Evolutionary conservation across 148 eudicot species (phyloP), one percentile per base, ranked within the genome.

Genomic region (Suaeda aralocaspica): DNA sequence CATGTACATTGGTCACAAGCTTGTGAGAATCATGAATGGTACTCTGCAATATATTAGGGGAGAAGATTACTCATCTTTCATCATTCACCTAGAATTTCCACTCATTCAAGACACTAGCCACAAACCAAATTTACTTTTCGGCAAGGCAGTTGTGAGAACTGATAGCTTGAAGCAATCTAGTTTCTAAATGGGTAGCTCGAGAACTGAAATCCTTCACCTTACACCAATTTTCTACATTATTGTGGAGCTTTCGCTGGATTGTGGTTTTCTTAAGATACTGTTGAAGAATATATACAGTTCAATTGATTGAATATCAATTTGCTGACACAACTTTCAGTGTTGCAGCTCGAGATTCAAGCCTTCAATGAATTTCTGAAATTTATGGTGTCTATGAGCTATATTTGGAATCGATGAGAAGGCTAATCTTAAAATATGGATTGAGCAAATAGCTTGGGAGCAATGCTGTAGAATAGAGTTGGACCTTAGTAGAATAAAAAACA

Each of bases 1-100:
- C 72, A 85, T 92, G 55, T 81, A 86, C 76, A 85, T 90, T 41
- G 84, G 94, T 79, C 96, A 88, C 68, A 92, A 85, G 73, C 90
- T 92, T 0, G 87, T 92, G 0, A 84, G 77, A 69, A 73, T 85
- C 71, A 92, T 92, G 98, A 87, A 92, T 59, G 96, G 98, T 49
- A 86, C 83, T 19, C 88, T 92, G 19, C 91, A 88, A 69, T 90
- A 90, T 78, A 84, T 86, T 34, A 77, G 94, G 58, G 92, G 89
- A 57, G 92, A 88, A 55, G 88, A 85, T 11, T 66, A 45, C 63
- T 87, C 92, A 25, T 80, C 94, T 51, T 90, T 92, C 72, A 68
- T 90, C 55, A 72, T 92, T 71, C 70, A 75, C 28, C 64, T 86
- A 2, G 98, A 92, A 66, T 90, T 92, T 75, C 98, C 98, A 9